Base-by-base conservation (phyloP, 2,329 filamentous ascomycete species). In the Phaeosphaeriaceae sp. region DNA sequence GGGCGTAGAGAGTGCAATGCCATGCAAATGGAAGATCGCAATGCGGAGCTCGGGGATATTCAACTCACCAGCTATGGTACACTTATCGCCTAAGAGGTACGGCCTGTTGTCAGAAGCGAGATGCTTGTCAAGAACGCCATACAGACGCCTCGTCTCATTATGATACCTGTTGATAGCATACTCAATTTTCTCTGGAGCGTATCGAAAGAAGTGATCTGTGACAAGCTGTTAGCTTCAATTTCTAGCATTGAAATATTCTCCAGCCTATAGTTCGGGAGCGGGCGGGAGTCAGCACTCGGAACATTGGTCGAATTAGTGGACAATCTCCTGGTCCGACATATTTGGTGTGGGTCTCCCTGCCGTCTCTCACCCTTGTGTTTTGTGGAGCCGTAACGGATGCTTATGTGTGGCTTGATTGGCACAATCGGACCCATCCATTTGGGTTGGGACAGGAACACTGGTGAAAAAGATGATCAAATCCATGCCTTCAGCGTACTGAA, bases 81-180 rank as follows among this genome's bases (percentile, higher is more conserved):
- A 71, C 54, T 83, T 83, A 69, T 89, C 83, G 29, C 88, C 89
- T 4, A 82, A 79, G 9, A 85, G 63, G 60, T 80, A 86, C 11
- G 78, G 76, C 8, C 74, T 76, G 42, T 78, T 76, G 33, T 75
- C 79, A 11, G 72, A 68, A 6, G 73, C 66, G 5, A 96, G 83
- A 46, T 92, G 86, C 39, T 81, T 84, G 66, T 96, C 87, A 50
- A 96, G 77, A 16, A 91, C 87, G 42, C 85, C 80, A 76, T 94
- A 96, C 1, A 96, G 79, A 2, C 92, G 86, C n/a, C 87, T 82
- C 0, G 88, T 90, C 76, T 96, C 92, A 68, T 90, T 94, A 67
- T 81, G 77, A 76, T 96, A 96, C 39, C 92, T 83, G 66, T 89
- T 85, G 46, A 95, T 84, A 54, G 88, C 90, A 70, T 96, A 96